Conservation (phyloP, 1,139 yeast species). For the Saccharomycopsis hybrid region DNA sequence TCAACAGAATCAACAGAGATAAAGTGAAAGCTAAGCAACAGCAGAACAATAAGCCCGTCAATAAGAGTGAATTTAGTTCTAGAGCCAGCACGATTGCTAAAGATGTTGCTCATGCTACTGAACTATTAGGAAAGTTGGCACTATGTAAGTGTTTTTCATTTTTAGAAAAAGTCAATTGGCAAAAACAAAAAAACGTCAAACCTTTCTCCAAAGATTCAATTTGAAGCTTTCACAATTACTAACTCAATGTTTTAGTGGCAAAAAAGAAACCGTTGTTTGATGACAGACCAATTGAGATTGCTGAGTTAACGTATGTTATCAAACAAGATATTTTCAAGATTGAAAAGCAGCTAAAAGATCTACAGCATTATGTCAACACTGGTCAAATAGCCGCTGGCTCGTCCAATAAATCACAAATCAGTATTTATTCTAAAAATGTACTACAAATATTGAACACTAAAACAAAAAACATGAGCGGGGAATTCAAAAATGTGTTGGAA, state of each 20-base stretch:
- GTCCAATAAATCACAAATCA: conserved; percentile 47
- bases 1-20: conserved; percentile 49
- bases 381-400: conserved; percentile 36
- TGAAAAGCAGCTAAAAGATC: conserved; percentile 65
- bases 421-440: conserved; percentile 77
- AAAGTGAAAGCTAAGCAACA: conserved; percentile 21
- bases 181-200: too few species aligned
- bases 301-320: conserved; percentile 85
- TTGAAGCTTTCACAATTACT: too few species aligned
- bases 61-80: conserved; percentile 64
- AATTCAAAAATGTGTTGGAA: conserved; percentile 82
- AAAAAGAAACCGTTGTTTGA: conserved; percentile 89
- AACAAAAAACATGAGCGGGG: conserved; percentile 87
- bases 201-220: too few species aligned
- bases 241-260: too few species aligned
- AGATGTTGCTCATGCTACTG: conserved; percentile 87
- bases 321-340: conserved; percentile 88
- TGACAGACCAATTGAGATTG: conserved; percentile 90
- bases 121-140: conserved; percentile 74
- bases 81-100: conserved; percentile 82
- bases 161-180: too few species aligned
- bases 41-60: conserved; percentile 23
- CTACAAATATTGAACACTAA: conserved; percentile 80
- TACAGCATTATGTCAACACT: conserved; percentile 47
- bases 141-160: too few species aligned